Evolutionary conservation across 106 monocot species (phyloP).

Genomic region (Posidonia australis): DNA sequence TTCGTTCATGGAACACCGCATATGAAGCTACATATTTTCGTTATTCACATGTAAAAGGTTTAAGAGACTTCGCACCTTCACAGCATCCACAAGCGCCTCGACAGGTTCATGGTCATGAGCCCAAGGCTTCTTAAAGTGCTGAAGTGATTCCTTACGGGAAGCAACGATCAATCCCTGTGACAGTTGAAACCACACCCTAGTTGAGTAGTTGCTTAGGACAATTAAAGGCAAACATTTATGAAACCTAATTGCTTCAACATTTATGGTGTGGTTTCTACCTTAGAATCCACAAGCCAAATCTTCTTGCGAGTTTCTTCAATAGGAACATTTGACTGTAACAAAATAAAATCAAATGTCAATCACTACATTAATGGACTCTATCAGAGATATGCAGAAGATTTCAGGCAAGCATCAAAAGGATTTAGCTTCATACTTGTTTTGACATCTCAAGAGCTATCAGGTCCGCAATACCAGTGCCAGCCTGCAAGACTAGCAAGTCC

Average conservation of each 20-base stretch:
- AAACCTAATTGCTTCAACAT: background rate
- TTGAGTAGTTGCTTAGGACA: too few relatives aligned
- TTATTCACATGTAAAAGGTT: background rate
- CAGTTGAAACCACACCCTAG: background rate
- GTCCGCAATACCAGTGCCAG: conserved; percentile 88
- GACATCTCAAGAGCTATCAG: conserved; percentile 93
- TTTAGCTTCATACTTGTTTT: conserved; percentile 37
- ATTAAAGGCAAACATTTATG: background rate
- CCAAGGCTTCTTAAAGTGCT: conserved; percentile 94
- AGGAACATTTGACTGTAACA: conserved; percentile 52
- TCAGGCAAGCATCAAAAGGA: background rate
- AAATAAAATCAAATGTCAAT: conserved; percentile 1
- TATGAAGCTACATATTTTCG: too few relatives aligned
- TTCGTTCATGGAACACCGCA: too few relatives aligned
- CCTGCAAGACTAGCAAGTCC: conserved; percentile 23
- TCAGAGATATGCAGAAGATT: background rate
- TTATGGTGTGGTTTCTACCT: conserved; percentile 25
- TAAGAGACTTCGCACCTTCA: conserved; percentile 34
- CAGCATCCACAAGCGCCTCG: conserved; percentile 52
- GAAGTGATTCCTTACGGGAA: conserved; percentile 70
- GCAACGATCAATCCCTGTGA: conserved; percentile 74
- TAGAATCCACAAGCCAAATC: conserved; percentile 97
- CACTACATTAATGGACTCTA: background rate
- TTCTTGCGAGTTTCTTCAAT: conserved; percentile 77
- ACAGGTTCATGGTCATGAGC: conserved; percentile 87